Evolutionary conservation across 345 rosid species (phyloP), one percentile per base, ranked within the genome.

Genomic region (Leavenworthia alabamica): DNA sequence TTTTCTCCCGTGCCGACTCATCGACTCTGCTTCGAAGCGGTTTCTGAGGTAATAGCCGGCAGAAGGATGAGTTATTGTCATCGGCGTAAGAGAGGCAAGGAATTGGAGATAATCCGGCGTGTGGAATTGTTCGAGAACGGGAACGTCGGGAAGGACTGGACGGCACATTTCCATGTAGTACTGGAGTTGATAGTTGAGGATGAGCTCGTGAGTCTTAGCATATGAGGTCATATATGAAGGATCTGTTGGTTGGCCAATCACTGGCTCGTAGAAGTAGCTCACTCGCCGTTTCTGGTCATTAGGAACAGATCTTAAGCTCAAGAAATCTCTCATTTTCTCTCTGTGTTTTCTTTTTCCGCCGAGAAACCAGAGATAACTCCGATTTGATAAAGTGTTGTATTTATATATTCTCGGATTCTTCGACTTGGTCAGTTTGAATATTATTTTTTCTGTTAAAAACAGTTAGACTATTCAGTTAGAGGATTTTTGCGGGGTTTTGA

Each of bases 191-290:
- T 84, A 79, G 66, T 75, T 86, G 62, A 79, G 78, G 62, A 89
- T 78, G 51, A 89, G 78, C 66, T 80, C 84, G 76, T 86, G 91
- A 39, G 88, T 36, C 41, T 5, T n/a, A 6, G 82, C 88, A 86
- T 84, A 12, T 12, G 31, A 13, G 7, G 41, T 36, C 1, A 36
- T n/a, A 33, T 33, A 5, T 10, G 37, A 27, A 86, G 81, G 71
- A 79, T 79, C 48, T 88, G 73, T 64, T 82, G 88, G 68, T 44
- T 20, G 27, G 14, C 27, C 28, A 8, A 53, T 3, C 32, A 84
- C 75, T 17, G 91, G 89, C 46, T 89, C 95, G 77, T 83, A 84
- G 84, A 86, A 89, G 81, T 89, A 89, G 61, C 81, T 80, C 31
- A 89, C 97, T 1, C 95, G 82, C 29, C 97, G 82, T 66, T 79